A percentile compares a stretch with the other conserved stretches of the same genome.
phyloP scores from a whole-genome alignment of 202 grass and related monocot genomes.

The Zoysia matrella region DNA sequence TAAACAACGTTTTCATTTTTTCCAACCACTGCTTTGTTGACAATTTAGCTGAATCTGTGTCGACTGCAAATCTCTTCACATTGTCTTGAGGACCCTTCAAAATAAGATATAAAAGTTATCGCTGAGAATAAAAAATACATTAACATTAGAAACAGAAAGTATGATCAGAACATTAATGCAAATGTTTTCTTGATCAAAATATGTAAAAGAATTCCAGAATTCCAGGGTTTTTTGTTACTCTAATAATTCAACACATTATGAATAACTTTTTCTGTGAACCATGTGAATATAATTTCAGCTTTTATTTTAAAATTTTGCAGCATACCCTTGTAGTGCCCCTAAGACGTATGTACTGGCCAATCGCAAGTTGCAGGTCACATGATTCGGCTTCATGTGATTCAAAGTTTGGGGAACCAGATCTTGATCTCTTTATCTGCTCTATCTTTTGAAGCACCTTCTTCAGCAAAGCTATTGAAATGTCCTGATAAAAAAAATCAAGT shows the following conservation, averaged over 20 bases:
- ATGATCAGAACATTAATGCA: constrained; percentile 35
- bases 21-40: constrained; percentile 92
- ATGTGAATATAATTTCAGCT: constrained; percentile 35
- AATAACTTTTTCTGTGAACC: constrained; percentile 13
- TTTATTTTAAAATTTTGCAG: constrained; percentile 9
- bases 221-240: constrained; percentile 6
- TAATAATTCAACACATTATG: constrained; percentile 2
- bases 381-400: constrained; percentile 78
- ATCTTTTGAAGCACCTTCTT: constrained; percentile 90
- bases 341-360: constrained; percentile 77
- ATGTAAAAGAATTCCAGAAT: constrained; percentile 2
- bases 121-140: constrained; percentile 29
- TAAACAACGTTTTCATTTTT: constrained; percentile 89
- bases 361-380: constrained; percentile 71
- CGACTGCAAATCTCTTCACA: constrained; percentile 62
- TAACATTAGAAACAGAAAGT: constrained; percentile 11
- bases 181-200: background rate
- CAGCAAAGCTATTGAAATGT: constrained; percentile 73
- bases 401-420: constrained; percentile 88
- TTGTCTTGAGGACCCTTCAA: constrained; percentile 85
- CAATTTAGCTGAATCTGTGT: constrained; percentile 54
- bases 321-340: constrained; percentile 91
- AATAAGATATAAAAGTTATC: constrained; percentile 35
- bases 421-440: constrained; percentile 88
- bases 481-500: constrained; percentile 56